A percentile compares a stretch with the other conserved stretches of the same genome.
phyloP scores from a whole-genome alignment of 1,284 basidiomycete genomes.

The Agroathelia rolfsii region DNA sequence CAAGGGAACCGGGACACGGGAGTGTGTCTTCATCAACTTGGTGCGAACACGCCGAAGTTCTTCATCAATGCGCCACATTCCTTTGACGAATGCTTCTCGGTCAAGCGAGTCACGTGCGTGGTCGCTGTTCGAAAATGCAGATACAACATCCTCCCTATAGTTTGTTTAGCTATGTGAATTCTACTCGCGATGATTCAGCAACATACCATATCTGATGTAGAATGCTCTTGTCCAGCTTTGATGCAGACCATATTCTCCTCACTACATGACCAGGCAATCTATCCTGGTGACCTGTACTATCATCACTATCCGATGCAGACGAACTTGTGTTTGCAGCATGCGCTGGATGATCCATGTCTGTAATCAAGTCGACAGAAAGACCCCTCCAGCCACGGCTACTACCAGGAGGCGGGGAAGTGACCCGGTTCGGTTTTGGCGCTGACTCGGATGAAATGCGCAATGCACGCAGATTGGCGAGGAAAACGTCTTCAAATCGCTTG shows the following conservation, averaged over 20 bases:
- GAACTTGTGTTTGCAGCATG: slow-evolving; percentile 12
- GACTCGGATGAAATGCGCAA: slow-evolving; percentile 29
- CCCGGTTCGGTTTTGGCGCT: slow-evolving; percentile 19
- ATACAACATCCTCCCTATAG: too few relatives aligned
- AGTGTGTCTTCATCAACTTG: too few relatives aligned
- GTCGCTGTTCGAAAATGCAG: too few relatives aligned
- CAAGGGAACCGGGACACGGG: too few relatives aligned
- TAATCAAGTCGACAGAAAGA: slow-evolving; percentile 61
- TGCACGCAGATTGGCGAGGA: slow-evolving; percentile 46
- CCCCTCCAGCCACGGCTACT: slow-evolving; percentile 63
- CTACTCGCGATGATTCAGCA: too few relatives aligned
- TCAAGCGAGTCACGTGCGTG: too few relatives aligned
- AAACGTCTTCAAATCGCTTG: slow-evolving; percentile 57
- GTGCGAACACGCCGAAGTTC: slow-evolving; percentile 60
- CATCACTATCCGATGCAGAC: slow-evolving; percentile 25
- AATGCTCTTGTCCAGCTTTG: slow-evolving; percentile 40
- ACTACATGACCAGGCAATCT: slow-evolving; percentile 46
- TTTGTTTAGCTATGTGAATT: too few relatives aligned
- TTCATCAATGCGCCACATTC: slow-evolving; percentile 81
- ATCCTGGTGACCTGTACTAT: slow-evolving; percentile 31
- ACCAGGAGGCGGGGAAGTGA: slow-evolving; percentile 25
- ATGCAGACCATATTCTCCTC: slow-evolving; percentile 52
- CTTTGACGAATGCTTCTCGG: slow-evolving; percentile 56
- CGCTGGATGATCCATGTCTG: slow-evolving; percentile 26
- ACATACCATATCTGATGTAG: slow-evolving; percentile 59